A percentile compares a stretch with the other conserved stretches of the same genome.
These are phyloP conservation scores for Colletotrichum higginsianum DNA, from an alignment of 2,329 filamentous ascomycete species.

Conservation along the genomic window DNA sequence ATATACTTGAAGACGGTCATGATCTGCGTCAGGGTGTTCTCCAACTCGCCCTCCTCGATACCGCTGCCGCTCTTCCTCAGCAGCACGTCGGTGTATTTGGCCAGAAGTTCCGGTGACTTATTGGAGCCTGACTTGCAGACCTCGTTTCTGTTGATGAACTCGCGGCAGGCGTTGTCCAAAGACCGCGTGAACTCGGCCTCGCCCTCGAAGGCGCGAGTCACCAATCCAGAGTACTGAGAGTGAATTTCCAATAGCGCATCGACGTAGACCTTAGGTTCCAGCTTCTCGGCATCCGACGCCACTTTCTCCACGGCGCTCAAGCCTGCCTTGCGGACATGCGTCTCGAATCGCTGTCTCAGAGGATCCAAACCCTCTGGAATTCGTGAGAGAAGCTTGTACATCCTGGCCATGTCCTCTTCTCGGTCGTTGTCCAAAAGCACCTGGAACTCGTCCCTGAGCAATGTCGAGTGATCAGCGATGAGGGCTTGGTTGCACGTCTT, in stretches of 20 bases:
- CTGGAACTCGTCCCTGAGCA: constrained; percentile 97
- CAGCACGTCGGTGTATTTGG: constrained; percentile 94
- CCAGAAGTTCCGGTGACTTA: constrained; percentile 93
- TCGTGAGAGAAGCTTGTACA: constrained; percentile 92
- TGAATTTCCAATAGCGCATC: constrained; percentile 96
- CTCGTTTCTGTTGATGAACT: constrained; percentile 98
- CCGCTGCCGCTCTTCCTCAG: constrained; percentile 94
- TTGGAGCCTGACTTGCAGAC: constrained; percentile 95
- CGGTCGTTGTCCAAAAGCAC: constrained; percentile 93
- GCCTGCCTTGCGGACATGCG: constrained; percentile 92
- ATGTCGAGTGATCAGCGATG: constrained; percentile 86
- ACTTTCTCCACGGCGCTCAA: constrained; percentile 92
- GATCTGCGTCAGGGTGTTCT: constrained; percentile 89
- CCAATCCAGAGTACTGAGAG: constrained; percentile 90
- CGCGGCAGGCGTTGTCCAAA: constrained; percentile 95
- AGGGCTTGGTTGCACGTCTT: constrained; percentile 90
- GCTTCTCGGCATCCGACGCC: constrained; percentile 84
- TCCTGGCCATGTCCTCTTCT: constrained; percentile 94
- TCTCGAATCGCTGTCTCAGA: constrained; percentile 88
- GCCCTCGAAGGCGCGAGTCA: constrained; percentile 92
- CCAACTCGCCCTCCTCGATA: constrained; percentile 93
- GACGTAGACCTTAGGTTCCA: constrained; percentile 97
- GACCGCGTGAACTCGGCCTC: constrained; percentile 98
- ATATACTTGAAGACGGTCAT: constrained; percentile 99
- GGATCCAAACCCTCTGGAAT: constrained; percentile 95